Evolutionary conservation across 2,329 filamentous ascomycete genomes (phyloP).

Genomic region (Claviceps sorghi): DNA sequence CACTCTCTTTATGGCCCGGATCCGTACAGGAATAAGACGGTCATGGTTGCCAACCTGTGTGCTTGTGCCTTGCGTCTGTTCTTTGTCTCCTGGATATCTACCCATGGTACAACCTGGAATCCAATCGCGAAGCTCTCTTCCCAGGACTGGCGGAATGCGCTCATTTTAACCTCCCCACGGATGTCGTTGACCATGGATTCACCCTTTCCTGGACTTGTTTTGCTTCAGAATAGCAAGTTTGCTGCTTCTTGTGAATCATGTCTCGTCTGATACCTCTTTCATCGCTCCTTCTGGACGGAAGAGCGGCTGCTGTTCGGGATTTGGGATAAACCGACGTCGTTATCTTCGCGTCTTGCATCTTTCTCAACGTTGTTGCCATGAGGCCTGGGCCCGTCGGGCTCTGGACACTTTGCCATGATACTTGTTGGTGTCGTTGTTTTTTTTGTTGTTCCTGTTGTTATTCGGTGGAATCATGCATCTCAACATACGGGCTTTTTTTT

Average conservation of each 20-base stretch:
- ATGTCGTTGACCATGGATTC: conserved; percentile 9
- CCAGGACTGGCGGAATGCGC: conserved; percentile 14
- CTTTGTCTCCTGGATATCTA: conserved; percentile 13
- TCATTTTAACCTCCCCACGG: conserved; percentile 11
- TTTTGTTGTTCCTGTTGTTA: background rate
- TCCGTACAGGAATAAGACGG: background rate
- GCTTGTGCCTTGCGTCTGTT: conserved; percentile 15
- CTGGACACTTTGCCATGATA: conserved; percentile 6
- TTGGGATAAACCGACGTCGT: conserved; percentile 4
- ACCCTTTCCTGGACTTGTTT: conserved; percentile 12
- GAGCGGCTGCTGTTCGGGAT: background rate
- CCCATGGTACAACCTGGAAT: conserved; percentile 12
- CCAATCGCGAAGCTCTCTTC: conserved; percentile 8
- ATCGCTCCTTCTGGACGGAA: conserved; percentile 8
- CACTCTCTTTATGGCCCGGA: background rate
- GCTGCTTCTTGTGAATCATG: conserved; percentile 16
- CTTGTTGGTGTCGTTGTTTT: conserved; percentile 9
- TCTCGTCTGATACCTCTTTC: conserved; percentile 10
- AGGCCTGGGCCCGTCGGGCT: conserved; percentile 1
- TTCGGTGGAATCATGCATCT: conserved; percentile 6
- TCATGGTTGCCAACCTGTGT: conserved; percentile 2
- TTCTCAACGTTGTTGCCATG: background rate
- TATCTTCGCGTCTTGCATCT: conserved; percentile 1
- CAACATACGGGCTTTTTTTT: background rate
- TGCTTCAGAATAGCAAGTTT: conserved; percentile 16